Conservation (phyloP, 345 rosid species). For the Aquilaria yunnanensis region DNA sequence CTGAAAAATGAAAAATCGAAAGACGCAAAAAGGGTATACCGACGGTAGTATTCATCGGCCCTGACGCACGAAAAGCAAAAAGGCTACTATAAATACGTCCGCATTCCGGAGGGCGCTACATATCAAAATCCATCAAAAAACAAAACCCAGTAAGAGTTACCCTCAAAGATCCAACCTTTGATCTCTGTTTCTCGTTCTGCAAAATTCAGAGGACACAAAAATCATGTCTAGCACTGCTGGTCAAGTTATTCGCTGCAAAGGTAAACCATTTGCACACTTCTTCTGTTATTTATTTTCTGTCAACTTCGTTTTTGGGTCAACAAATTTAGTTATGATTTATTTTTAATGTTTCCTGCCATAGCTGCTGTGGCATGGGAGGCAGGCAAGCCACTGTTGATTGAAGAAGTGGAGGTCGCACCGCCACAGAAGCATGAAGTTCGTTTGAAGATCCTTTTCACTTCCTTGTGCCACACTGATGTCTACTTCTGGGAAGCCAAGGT, state of each 20-base stretch:
- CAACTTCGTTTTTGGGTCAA: not conserved
- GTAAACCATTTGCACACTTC: not conserved
- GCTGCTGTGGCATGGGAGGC: conserved; percentile 36
- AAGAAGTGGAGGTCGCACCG: conserved; percentile 25
- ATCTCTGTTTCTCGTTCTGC: too few relatives aligned
- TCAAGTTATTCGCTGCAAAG: conserved; percentile 18
- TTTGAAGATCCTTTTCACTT: conserved; percentile 26
- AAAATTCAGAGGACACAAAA: too few relatives aligned
- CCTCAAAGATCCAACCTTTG: too few relatives aligned
- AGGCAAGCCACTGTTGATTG: conserved; percentile 25
- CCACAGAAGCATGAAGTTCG: conserved; percentile 26
- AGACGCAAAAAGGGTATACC: too few relatives aligned
- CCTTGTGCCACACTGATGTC: conserved; percentile 30
- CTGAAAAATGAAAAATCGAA: too few relatives aligned
- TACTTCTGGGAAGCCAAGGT: conserved; percentile 38
- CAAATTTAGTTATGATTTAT: not conserved
- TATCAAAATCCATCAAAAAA: too few relatives aligned
- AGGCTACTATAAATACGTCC: too few relatives aligned
- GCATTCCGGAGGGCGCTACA: too few relatives aligned
- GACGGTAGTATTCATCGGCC: too few relatives aligned
- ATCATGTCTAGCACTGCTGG: conserved; percentile 16
- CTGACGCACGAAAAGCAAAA: too few relatives aligned
- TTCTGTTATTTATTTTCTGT: not conserved
- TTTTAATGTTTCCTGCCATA: not conserved
- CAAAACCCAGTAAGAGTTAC: too few relatives aligned